Evolutionary conservation across 805 yeast species (phyloP).

Genomic region (Candida anglica): DNA sequence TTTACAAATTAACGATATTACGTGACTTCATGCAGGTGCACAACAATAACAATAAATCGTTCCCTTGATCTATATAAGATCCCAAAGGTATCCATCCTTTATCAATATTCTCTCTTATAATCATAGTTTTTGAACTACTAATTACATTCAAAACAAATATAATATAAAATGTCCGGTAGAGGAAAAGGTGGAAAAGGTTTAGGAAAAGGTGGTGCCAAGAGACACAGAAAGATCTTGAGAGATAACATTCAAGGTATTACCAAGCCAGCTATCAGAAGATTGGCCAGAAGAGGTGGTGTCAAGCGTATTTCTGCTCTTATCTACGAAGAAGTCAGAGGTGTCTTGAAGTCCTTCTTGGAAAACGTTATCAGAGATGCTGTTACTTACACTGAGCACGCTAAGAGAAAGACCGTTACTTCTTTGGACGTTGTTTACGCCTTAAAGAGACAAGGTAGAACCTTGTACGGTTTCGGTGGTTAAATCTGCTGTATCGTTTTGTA

Average conservation of each 20-base stretch:
- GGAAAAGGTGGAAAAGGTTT: slow-evolving; percentile 99
- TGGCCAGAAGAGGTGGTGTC: slow-evolving; percentile 99
- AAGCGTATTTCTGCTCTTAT: slow-evolving; percentile 99
- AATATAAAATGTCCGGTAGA: slow-evolving; percentile 86
- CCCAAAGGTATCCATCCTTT: neutral
- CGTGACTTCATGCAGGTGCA: no score
- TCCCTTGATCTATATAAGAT: no score
- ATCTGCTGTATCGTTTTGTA: slow-evolving; percentile 9
- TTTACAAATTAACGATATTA: no score
- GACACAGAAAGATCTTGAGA: slow-evolving; percentile 99
- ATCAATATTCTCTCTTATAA: neutral
- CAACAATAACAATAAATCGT: no score
- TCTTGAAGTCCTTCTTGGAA: slow-evolving; percentile 92
- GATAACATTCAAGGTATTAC: slow-evolving; percentile 99
- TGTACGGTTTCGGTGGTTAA: slow-evolving; percentile 99
- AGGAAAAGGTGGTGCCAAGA: slow-evolving; percentile 99
- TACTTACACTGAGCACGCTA: slow-evolving; percentile 99
- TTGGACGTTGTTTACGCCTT: slow-evolving; percentile 98
- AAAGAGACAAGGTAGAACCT: slow-evolving; percentile 99
- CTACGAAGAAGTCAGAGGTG: slow-evolving; percentile 98
- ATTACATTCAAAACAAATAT: slow-evolving; percentile 9
- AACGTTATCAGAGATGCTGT: slow-evolving; percentile 98
- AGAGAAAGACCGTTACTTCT: slow-evolving; percentile 99
- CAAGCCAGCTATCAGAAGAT: slow-evolving; percentile 99
- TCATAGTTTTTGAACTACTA: slow-evolving; percentile 4